Evolutionary conservation across 2,329 filamentous ascomycete genomes (phyloP), one percentile per base, ranked within the genome.

Genomic region (Aspergillus hiratsukae): DNA sequence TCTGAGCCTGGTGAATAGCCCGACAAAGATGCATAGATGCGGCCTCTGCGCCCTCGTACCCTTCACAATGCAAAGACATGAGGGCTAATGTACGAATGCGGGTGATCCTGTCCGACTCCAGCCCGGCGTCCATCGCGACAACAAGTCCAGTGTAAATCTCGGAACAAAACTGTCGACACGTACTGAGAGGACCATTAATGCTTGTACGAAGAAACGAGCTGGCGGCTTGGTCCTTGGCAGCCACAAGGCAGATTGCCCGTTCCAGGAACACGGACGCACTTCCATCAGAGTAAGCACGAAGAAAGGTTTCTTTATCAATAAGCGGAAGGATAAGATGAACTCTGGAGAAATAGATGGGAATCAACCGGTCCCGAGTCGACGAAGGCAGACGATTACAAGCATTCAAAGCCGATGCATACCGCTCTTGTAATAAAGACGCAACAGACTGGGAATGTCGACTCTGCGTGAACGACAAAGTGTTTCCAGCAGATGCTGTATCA

Each of bases 41-140:
- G 5, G 72, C 63, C 53, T 76, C 74, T 5, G 71, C 69, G 14
- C 74, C 74, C 56, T 74, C 72, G 31, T 73, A 67, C 4, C 73
- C 73, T 53, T 76, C 74, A 48, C 69, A 74, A 54, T 76, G 74
- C 23, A 76, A 58, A 40, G 73, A 75, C 69, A 76, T 73, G 48
- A 76, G 58, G 5, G 73, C 71, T 43, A 75, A 58, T 14, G 71
- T 64, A 48, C 71, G 72, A 28, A 76, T 74, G 21, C 73, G 68
- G 17, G 69, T 72, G 31, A 74, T 59, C 25, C 73, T 62, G 53
- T 75, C 72, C 5, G 67, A 49, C 54, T 76, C 74, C 21, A 75
- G 55, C 19, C 68, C 68, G 28, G 70, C 68, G 52, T 74, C 67
- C 69, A 76, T 73, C 3, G 72, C 72, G 23, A 66, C 64, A 17